Evolutionary conservation across 805 yeast genomes (phyloP), one percentile per base, ranked within the genome.

Genomic region (Saturnispora halmiae): DNA sequence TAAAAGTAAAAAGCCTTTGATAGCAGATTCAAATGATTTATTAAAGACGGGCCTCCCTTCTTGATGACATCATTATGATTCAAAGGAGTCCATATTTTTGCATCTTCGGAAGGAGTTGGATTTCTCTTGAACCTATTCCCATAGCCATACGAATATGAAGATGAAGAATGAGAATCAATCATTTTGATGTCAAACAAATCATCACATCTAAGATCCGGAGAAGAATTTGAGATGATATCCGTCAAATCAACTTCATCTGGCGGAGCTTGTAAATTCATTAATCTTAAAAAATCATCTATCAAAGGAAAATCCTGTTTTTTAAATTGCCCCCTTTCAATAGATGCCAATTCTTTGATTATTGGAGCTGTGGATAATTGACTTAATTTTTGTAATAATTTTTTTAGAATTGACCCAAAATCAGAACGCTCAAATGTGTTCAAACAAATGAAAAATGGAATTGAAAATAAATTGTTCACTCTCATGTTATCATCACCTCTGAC

Each of bases 371-470:
- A 69, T 5, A 75, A 50, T 43, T 69, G 72, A n/a, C 58, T 59
- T 45, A 68, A 71, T 42, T 62, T 58, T 29, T 61, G 59, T 41
- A 78, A 77, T 22, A 86, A 50, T 50, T 80, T 82, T 18, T 56
- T 54, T 47, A 81, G 61, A 6, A 87, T 75, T 1, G 58, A 51
- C 5, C 79, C 81, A 52, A 72, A 77, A 19, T 84, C 77, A 3
- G 52, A 51, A 4, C 68, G 57, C 29, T 82, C 90, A 1, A 65
- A 66, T 27, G 65, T 63, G 2, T 69, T 54, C 39, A 86, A 52
- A 0, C 77, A 69, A 22, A 87, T 65, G 49, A 87, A 78, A 50
- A 85, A 75, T 2, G 97, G 97, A 1, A 79, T 56, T 2, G 87
- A 94, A 60, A 86, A 82, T 1, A 77, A 59, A 32, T 67, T 67